phyloP scores from a whole-genome alignment of 1,139 yeast species.

The Hanseniaspora sp. region DNA sequence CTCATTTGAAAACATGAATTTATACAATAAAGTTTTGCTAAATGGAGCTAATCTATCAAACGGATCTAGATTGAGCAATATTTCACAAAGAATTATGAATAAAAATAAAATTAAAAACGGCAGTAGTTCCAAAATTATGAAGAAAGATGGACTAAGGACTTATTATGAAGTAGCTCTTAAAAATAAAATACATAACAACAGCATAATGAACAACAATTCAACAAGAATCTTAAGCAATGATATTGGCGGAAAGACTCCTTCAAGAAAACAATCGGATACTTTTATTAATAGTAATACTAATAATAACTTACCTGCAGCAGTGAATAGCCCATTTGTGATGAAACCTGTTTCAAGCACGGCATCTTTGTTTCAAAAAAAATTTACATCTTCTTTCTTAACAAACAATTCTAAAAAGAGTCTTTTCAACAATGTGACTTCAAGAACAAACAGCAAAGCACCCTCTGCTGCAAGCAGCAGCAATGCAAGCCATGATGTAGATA shows the following conservation, averaged over 20 bases:
- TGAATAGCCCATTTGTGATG: background rate
- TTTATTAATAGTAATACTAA: background rate
- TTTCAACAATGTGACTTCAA: background rate
- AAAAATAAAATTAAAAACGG: conserved; percentile 18
- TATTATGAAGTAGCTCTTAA: conserved; percentile 25
- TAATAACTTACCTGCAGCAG: background rate
- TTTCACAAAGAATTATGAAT: conserved; percentile 29
- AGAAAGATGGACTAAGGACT: conserved; percentile 29
- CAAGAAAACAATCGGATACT: background rate
- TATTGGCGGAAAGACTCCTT: background rate
- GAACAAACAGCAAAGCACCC: no score
- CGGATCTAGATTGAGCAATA: conserved; percentile 28
- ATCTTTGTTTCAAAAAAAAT: background rate
- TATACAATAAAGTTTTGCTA: conserved; percentile 26
- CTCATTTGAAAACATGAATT: conserved; percentile 25
- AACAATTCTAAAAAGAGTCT: conserved; percentile 4
- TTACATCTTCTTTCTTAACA: background rate
- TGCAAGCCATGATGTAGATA: background rate
- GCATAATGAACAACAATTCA: conserved; percentile 20
- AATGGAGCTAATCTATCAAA: conserved; percentile 24
- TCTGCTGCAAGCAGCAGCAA: background rate
- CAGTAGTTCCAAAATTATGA: conserved; percentile 16
- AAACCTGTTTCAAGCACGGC: conserved; percentile 1
- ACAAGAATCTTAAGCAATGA: background rate
- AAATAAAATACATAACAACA: conserved; percentile 20